Evolutionary conservation across 129 eudicot genomes (phyloP).

Genomic region (Escallonia herrerae): DNA sequence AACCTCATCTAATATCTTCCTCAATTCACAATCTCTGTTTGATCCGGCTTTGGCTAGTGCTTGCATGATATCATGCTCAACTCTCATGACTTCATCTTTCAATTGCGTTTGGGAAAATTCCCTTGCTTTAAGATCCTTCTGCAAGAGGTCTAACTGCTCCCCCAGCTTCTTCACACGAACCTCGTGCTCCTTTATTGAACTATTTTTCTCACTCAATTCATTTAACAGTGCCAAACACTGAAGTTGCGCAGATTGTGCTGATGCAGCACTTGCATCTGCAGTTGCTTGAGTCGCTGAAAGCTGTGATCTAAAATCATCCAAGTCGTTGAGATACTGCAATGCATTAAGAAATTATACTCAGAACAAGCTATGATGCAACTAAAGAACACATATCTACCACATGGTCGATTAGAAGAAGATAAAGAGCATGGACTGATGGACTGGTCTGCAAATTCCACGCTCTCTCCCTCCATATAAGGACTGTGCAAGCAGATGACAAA

Average conservation of each 20-base stretch:
- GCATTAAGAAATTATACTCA: not conserved
- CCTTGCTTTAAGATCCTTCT: conserved; percentile 72
- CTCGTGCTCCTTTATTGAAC: conserved; percentile 75
- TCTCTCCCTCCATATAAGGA: too few relatives aligned
- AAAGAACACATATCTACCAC: too few relatives aligned
- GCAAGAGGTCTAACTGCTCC: conserved; percentile 72
- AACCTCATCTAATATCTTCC: conserved; percentile 73
- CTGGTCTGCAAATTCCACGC: too few relatives aligned
- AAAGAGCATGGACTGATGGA: too few relatives aligned
- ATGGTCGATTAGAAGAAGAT: too few relatives aligned
- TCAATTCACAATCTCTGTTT: conserved; percentile 59
- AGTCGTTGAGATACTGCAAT: conserved; percentile 61
- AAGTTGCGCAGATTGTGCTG: conserved; percentile 74
- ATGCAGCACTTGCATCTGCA: conserved; percentile 84
- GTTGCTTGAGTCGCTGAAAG: conserved; percentile 66
- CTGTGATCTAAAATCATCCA: conserved; percentile 66
- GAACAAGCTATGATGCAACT: not conserved
- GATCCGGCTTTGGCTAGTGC: conserved; percentile 69
- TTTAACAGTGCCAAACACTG: conserved; percentile 64
- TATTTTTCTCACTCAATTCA: conserved; percentile 67
- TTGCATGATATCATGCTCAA: conserved; percentile 81
- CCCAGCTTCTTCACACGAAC: conserved; percentile 56
- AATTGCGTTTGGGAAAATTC: conserved; percentile 79
- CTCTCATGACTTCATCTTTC: conserved; percentile 79
- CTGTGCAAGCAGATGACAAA: too few relatives aligned